phyloP scores from a whole-genome alignment of 108 stramenopile genomes.

The Fistulifera solaris region DNA sequence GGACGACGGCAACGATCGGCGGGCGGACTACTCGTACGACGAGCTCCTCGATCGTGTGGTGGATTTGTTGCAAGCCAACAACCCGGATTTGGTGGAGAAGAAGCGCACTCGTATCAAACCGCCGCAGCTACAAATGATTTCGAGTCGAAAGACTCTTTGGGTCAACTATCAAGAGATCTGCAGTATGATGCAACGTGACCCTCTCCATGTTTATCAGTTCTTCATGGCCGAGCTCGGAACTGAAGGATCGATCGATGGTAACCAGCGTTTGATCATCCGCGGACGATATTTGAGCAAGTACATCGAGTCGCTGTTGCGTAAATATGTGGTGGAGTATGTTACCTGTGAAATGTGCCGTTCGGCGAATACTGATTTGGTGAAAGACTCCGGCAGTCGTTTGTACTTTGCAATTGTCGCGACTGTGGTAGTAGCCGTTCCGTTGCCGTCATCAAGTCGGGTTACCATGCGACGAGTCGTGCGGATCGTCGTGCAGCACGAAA shows the following conservation, averaged over 20 bases:
- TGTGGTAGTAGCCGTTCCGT: slow-evolving; percentile 90
- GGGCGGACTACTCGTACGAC: slow-evolving; percentile 85
- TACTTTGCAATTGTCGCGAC: slow-evolving; percentile 91
- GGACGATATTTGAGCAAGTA: slow-evolving; percentile 97
- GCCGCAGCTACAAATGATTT: slow-evolving; percentile 90
- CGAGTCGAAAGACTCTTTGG: slow-evolving; percentile 96
- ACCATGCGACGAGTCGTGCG: slow-evolving; percentile 97
- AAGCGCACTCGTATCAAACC: slow-evolving; percentile 96
- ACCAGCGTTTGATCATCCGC: slow-evolving; percentile 94
- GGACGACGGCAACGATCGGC: slow-evolving; percentile 62
- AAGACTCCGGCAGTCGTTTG: slow-evolving; percentile 85
- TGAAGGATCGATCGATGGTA: slow-evolving; percentile 97
- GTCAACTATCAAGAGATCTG: slow-evolving; percentile 99
- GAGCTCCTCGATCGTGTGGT: slow-evolving; percentile 85
- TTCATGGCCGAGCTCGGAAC: slow-evolving; percentile 99
- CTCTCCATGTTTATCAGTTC: slow-evolving; percentile 97
- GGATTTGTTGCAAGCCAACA: slow-evolving; percentile 86
- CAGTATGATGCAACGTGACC: slow-evolving; percentile 92
- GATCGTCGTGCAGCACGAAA: slow-evolving; percentile 95
- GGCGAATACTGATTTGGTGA: slow-evolving; percentile 89
- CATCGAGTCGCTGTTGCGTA: slow-evolving; percentile 95
- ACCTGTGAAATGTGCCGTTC: slow-evolving; percentile 98
- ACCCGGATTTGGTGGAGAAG: slow-evolving; percentile 96
- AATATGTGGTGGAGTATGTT: slow-evolving; percentile 99
- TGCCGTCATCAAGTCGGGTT: slow-evolving; percentile 91